Base-by-base conservation (phyloP, 169 alveolate species). In the Cryptosporidium viatorum region DNA sequence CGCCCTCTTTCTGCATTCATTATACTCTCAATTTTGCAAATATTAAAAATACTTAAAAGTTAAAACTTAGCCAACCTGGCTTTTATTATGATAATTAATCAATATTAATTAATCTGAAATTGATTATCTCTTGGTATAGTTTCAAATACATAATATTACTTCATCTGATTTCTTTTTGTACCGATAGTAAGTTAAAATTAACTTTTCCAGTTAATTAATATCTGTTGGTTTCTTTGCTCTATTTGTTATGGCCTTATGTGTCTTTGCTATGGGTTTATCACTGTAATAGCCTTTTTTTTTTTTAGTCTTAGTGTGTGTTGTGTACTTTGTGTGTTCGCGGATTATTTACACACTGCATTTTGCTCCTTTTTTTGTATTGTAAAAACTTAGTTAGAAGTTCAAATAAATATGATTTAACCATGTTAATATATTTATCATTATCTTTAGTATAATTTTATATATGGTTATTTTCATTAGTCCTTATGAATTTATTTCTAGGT, bases 291-390 rank as follows among this genome's bases (percentile, higher is more conserved):
- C 71, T 37, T 35, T 65, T 60, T n/a, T n/a, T 37, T 35, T 65
- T 29, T 26, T 14, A 48, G 0, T 55, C 23, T 14, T 10, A 33
- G 71, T 14, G 71, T 65, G 71, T 65, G 71, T 59, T 65, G 71
- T 65, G 48, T 65, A 65, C 71, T 65, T 33, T 33, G 71, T 65
- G 71, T 65, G 71, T 65, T 65, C 71, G 26, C 71, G 31, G 50
- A 65, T 3, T 35, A 10, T 26, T 31, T 65, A 65, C 71, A 65
- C 71, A 65, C 71, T 37, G 26, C 35, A 26, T 26, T 62, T 65
- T 65, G 71, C 71, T 37, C 52, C 71, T 65, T 65, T 65, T 65
- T 65, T 8, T 29, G 2, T 62, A 23, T 23, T 62, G 45, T 1
- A 14, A 31, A 16, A 65, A 29, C 26, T 37, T 14, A 12, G 70